phyloP scores from a whole-genome alignment of 2,329 filamentous ascomycete species.

The Berkeleyomyces rouxiae region DNA sequence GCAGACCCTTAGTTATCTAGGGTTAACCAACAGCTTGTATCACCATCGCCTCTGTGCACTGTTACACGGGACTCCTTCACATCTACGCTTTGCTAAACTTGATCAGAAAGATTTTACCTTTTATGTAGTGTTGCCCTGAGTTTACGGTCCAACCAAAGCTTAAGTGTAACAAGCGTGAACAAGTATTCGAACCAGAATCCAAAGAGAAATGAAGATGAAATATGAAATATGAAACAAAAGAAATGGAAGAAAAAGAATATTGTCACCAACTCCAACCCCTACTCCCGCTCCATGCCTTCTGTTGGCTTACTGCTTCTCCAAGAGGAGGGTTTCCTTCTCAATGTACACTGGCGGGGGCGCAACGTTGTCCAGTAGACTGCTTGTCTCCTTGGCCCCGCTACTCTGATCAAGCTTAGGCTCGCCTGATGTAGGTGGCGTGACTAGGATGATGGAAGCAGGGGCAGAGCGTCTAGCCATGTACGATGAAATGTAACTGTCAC shows the following conservation, averaged over 20 bases:
- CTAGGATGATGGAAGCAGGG: neutral
- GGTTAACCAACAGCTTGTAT: too few relatives aligned
- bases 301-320: neutral
- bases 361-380: conserved; percentile 1
- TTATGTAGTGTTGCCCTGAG: too few relatives aligned
- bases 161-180: neutral
- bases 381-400: neutral
- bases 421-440: too few relatives aligned
- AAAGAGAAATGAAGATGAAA: neutral
- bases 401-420: too few relatives aligned
- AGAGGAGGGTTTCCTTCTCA: neutral
- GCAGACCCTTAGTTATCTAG: too few relatives aligned
- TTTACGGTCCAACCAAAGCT: too few relatives aligned
- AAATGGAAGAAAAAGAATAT: neutral
- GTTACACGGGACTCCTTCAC: too few relatives aligned
- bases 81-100: too few relatives aligned
- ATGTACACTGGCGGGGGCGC: conserved; percentile 2
- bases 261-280: neutral
- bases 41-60: too few relatives aligned
- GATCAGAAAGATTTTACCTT: too few relatives aligned
- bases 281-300: neutral
- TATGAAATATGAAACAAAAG: neutral
- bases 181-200: neutral
- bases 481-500: neutral
- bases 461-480: neutral